Percentiles rank a stretch among this genome's conserved stretches.
These are phyloP conservation scores for Yarrowia osloensis DNA, from an alignment of 805 yeast genomes.

Conservation along the genomic window DNA sequence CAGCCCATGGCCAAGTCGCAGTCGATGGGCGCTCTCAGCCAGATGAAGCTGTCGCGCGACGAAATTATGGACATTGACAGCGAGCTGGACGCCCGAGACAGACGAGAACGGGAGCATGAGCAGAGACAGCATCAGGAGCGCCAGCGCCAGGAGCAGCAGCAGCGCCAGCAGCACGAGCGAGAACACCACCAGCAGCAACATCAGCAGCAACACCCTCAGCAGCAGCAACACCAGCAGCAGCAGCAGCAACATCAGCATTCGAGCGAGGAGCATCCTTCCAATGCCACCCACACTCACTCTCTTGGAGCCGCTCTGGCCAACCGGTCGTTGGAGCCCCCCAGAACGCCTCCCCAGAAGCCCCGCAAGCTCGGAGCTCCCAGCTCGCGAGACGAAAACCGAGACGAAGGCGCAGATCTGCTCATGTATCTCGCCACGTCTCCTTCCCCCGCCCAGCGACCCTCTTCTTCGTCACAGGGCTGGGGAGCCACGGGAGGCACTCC, in stretches of 20 bases:
- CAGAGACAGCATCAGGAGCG: slow-evolving; percentile 30
- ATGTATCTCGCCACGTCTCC: slow-evolving; percentile 86
- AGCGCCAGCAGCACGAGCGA: neutral
- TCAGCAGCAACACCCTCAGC: neutral
- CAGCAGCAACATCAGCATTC: neutral
- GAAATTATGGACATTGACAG: slow-evolving; percentile 19
- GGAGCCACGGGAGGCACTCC: slow-evolving; percentile 15
- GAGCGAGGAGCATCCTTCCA: neutral
- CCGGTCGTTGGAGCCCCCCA: slow-evolving; percentile 35
- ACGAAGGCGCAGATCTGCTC: slow-evolving; percentile 79
- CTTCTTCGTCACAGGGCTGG: slow-evolving; percentile 33
- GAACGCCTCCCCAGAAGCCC: slow-evolving; percentile 39
- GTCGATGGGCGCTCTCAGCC: slow-evolving; percentile 23
- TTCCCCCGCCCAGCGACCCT: slow-evolving; percentile 51
- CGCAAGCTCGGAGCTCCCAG: slow-evolving; percentile 19
- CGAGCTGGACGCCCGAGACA: slow-evolving; percentile 3
- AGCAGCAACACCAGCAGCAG: neutral
- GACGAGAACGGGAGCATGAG: neutral
- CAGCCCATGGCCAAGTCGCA: slow-evolving; percentile 30
- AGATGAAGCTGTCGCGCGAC: slow-evolving; percentile 13
- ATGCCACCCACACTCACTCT: slow-evolving; percentile 5
- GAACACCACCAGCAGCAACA: neutral
- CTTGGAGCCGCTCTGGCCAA: neutral
- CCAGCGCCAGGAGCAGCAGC: slow-evolving; percentile 33
- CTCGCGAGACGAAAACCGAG: slow-evolving; percentile 34